A percentile compares a stretch with the other conserved stretches of the same genome.
Conservation (phyloP, 768 basidiomycete genomes). For the Hericium erinaceus region DNA sequence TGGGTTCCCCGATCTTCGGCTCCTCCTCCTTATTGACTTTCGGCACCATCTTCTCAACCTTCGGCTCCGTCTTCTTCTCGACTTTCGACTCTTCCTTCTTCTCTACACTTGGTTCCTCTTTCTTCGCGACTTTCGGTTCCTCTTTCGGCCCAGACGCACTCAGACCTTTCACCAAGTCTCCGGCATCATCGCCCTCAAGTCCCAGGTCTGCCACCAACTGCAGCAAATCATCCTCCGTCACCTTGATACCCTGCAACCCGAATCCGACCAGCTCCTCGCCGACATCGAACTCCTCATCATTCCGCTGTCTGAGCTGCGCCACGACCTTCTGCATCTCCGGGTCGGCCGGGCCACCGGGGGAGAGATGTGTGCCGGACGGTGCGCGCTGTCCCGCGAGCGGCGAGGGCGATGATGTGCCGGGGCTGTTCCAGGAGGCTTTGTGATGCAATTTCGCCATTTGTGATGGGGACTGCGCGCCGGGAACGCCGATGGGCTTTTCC, state of each 20-base stretch:
- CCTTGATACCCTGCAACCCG: conserved; percentile 68
- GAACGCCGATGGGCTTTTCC: conserved; percentile 65
- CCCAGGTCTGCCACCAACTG: conserved; percentile 69
- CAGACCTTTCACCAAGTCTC: conserved; percentile 61
- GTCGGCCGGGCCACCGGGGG: neutral
- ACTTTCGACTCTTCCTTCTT: neutral
- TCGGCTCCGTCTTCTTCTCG: too few species aligned
- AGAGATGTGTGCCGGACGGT: neutral
- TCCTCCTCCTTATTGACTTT: conserved; percentile 1
- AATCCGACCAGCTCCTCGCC: conserved; percentile 60
- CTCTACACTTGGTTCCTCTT: neutral
- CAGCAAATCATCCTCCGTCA: conserved; percentile 65
- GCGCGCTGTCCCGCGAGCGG: neutral
- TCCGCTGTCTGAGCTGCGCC: conserved; percentile 25
- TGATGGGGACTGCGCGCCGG: conserved; percentile 63
- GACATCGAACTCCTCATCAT: conserved; percentile 51
- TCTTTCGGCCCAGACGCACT: conserved; percentile 14
- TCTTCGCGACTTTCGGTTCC: neutral
- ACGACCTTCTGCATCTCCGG: conserved; percentile 2
- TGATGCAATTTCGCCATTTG: conserved; percentile 75
- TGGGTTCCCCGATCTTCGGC: neutral
- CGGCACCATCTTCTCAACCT: too few species aligned
- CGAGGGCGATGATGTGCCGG: conserved; percentile 22
- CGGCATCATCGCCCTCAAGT: conserved; percentile 67
- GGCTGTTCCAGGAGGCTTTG: conserved; percentile 40